These are phyloP conservation scores for Astrothelium macrocarpum DNA, from an alignment of 495 filamentous ascomycete genomes.

Conservation along the genomic window DNA sequence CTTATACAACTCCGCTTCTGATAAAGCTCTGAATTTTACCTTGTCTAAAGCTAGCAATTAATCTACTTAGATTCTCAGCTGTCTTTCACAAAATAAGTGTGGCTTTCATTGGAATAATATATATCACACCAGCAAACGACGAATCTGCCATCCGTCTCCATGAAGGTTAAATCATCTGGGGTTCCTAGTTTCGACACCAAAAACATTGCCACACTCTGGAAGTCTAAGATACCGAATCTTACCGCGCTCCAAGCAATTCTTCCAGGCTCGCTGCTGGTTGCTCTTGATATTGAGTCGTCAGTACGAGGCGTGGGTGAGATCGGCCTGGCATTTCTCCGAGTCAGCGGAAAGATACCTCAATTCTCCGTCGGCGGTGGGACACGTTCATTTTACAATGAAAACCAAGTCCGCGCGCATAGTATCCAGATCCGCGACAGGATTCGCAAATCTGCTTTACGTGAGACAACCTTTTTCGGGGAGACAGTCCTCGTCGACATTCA, in stretches of 20 bases:
- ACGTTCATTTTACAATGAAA: not conserved
- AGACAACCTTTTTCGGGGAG: not conserved
- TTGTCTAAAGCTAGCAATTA: too few species aligned
- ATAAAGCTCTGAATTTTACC: too few species aligned
- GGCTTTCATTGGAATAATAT: too few species aligned
- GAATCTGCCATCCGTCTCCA: not conserved
- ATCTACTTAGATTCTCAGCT: too few species aligned
- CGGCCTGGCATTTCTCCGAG: not conserved
- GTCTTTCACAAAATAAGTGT: too few species aligned
- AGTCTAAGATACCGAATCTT: not conserved
- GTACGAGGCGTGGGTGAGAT: not conserved
- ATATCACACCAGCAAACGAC: too few species aligned
- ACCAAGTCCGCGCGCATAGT: not conserved
- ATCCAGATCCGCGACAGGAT: not conserved
- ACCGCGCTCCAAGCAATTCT: not conserved
- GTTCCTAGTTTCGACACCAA: not conserved
- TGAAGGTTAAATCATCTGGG: not conserved
- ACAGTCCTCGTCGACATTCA: not conserved
- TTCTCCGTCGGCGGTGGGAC: not conserved
- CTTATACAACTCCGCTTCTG: too few species aligned
- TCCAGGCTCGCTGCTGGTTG: not conserved
- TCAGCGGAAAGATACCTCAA: not conserved
- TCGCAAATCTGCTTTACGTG: not conserved
- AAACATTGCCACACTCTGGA: not conserved
- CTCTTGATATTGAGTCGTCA: not conserved